Percentiles rank a stretch among this genome's conserved stretches.
Conservation (phyloP, 768 basidiomycete genomes). For the Lactarius deliciosus region DNA sequence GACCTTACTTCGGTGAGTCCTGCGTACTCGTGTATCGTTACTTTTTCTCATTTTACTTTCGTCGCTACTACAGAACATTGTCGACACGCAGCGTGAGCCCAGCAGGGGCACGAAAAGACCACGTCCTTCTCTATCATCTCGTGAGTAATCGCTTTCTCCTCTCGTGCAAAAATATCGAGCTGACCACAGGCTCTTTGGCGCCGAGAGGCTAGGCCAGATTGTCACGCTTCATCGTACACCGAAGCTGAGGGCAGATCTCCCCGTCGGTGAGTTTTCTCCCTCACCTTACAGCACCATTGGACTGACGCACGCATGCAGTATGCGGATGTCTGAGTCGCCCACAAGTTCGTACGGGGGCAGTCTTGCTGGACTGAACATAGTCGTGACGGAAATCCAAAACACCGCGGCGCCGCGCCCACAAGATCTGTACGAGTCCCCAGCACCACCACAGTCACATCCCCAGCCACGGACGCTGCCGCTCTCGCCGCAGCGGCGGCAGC, state of each 20-base stretch:
- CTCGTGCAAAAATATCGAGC: neutral
- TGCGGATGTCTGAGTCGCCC: neutral
- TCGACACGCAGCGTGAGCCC: neutral
- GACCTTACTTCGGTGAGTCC: neutral
- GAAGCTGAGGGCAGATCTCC: neutral
- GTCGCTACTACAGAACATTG: neutral
- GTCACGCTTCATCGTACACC: neutral
- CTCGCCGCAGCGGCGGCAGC: neutral
- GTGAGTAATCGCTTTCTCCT: neutral
- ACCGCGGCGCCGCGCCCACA: neutral
- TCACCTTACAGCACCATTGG: neutral
- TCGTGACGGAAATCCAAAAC: neutral
- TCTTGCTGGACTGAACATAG: neutral
- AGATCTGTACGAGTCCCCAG: neutral
- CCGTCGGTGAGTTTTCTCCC: neutral
- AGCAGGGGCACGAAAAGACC: neutral
- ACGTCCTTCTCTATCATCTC: neutral
- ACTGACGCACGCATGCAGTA: neutral
- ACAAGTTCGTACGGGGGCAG: neutral
- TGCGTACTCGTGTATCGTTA: neutral
- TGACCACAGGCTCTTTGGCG: conserved; percentile 2
- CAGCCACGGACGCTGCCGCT: neutral
- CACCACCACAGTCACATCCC: neutral
- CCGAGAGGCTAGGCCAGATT: conserved; percentile 2
- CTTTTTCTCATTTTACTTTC: neutral